Percentiles rank a stretch among this genome's conserved stretches.
These are phyloP conservation scores for Fraxinus paxiana DNA, from an alignment of 305 asterid genomes.

Conservation along the genomic window DNA sequence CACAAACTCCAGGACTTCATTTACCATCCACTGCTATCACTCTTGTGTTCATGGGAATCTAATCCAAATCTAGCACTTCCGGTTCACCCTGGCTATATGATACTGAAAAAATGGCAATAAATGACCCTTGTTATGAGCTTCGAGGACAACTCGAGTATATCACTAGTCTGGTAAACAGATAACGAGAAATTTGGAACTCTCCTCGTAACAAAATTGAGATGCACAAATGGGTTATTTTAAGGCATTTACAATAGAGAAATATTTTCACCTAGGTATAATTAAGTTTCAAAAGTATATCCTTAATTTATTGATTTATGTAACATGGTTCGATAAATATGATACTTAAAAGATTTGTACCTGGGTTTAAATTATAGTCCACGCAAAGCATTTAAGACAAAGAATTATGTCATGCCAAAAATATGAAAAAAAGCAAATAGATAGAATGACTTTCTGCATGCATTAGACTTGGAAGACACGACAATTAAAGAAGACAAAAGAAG, in stretches of 20 bases:
- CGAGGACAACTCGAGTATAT: neutral
- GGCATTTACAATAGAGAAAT: neutral
- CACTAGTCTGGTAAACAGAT: neutral
- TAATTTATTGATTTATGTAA: neutral
- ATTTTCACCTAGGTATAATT: neutral
- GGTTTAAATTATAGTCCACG: neutral
- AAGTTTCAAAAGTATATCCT: neutral
- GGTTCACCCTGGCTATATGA: neutral
- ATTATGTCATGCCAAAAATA: neutral
- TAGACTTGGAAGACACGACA: conserved; percentile 11
- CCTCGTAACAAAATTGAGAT: neutral
- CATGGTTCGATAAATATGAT: neutral
- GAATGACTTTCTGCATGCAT: conserved; percentile 10
- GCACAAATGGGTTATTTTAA: neutral
- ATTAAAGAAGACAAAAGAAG: conserved; percentile 14
- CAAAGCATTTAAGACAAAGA: neutral
- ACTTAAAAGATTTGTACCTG: neutral
- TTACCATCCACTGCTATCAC: neutral
- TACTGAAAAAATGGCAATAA: neutral
- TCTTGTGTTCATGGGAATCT: neutral
- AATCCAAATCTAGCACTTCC: neutral
- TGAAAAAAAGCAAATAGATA: neutral
- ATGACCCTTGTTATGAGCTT: neutral
- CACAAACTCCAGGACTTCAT: neutral
- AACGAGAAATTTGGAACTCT: neutral